These are phyloP conservation scores for Trifolium subterraneum DNA, from an alignment of 306 rosid species.

Conservation along the genomic window DNA sequence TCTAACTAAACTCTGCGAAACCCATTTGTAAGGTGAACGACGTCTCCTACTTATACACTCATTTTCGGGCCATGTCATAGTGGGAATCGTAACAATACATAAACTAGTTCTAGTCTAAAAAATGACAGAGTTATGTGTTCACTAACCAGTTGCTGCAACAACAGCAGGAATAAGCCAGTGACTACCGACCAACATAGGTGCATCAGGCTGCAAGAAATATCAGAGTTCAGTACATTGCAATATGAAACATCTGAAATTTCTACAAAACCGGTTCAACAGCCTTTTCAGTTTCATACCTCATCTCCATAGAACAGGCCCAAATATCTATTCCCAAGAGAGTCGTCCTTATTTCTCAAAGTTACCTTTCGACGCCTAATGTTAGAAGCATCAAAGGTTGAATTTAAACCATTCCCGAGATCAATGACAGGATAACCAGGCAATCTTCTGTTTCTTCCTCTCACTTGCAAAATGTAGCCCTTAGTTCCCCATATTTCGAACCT, in stretches of 20 bases:
- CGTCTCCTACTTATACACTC: not conserved
- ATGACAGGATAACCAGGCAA: constrained; percentile 78
- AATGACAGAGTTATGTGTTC: constrained; percentile 23
- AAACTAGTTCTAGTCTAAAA: not conserved
- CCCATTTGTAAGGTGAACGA: not conserved
- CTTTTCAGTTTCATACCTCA: constrained; percentile 67
- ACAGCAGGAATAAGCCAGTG: constrained; percentile 84
- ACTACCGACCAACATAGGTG: constrained; percentile 66
- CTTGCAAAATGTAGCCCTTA: constrained; percentile 77
- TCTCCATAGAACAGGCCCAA: constrained; percentile 76
- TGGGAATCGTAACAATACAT: not conserved
- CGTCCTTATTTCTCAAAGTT: constrained; percentile 46
- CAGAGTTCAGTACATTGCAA: constrained; percentile 43
- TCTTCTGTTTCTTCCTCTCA: constrained; percentile 86
- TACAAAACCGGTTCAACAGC: not conserved
- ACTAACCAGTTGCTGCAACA: constrained; percentile 75
- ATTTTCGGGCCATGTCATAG: not conserved
- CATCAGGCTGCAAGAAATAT: constrained; percentile 69
- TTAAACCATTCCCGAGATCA: constrained; percentile 70
- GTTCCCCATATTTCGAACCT: constrained; percentile 91
- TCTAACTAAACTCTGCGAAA: not conserved
- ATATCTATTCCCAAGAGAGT: constrained; percentile 63
- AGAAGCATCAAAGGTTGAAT: constrained; percentile 53
- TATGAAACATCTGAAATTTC: constrained; percentile 13
- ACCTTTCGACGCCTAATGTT: constrained; percentile 39